Evolutionary conservation across 225 moss, liverwort and hornwort genomes (phyloP), one percentile per base, ranked within the genome.

Genomic region (Pleurozium schreberi): DNA sequence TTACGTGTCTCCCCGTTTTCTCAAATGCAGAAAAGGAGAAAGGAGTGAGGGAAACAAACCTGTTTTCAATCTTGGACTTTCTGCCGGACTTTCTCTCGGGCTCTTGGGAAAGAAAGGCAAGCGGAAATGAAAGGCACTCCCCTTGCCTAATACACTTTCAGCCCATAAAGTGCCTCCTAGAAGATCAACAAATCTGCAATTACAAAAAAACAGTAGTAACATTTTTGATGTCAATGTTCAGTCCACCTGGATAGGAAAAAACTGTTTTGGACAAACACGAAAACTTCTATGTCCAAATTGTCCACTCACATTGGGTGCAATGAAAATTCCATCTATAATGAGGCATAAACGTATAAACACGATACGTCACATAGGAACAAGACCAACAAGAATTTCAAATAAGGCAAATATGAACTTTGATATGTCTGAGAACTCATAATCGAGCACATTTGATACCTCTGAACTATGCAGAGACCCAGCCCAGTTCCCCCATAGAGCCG

Each of bases 401-500:
- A 66, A 66, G 20, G 42, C 47, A 59, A 62, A 50, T 45, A 30
- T 28, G 22, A 77, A 77, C 42, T 80, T 89, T 33, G 25, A 62
- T 42, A 15, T 85, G 26, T n/a, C 38, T 50, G 59, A 77, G 47
- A 69, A 53, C 38, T 55, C 22, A 45, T 36, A 50, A 30, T 47
- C 31, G 61, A 79, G 64, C 73, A 84, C 18, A 68, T 78, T 75
- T 67, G 38, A 57, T 90, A 97, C 97, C 97, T 97, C 73, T 96
- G 96, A 65, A 97, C 97, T 67, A 97, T 97, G 87, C 95, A 96
- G 50, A 97, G 96, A 66, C 97, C 97, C 86, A 97, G 94, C 34
- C 97, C 97, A 57, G 97, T 97, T 52, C 97, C 97, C 47, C 97
- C 97, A 74, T 97, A 97, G 28, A 96, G 96, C 63, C 97, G 95